Evolutionary conservation across 1,284 basidiomycete species (phyloP).

Genomic region (Cystobasidium slooffiae): DNA sequence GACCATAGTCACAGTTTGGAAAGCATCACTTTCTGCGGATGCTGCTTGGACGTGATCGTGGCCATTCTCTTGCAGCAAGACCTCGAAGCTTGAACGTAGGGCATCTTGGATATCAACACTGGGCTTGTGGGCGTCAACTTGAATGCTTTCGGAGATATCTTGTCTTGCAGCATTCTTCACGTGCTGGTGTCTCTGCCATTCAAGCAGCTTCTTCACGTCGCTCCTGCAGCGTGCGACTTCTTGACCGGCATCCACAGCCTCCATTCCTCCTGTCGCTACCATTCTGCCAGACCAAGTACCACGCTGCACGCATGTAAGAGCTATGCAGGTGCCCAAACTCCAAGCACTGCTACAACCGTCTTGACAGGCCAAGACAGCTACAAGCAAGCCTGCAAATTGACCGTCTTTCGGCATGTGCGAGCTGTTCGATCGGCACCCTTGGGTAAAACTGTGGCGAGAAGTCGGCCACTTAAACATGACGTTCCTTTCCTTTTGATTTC

Average conservation of each 20-base stretch:
- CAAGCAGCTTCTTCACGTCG: conserved; percentile 20
- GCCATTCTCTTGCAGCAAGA: conserved; percentile 5
- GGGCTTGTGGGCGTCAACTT: neutral
- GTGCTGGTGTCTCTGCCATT: conserved; percentile 15
- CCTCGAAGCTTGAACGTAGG: conserved; percentile 15
- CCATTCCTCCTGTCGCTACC: neutral
- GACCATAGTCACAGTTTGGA: conserved; percentile 26
- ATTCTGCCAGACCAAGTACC: neutral
- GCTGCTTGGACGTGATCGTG: conserved; percentile 2
- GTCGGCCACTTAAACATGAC: too few species aligned
- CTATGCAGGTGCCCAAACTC: too few species aligned
- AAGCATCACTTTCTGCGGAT: conserved; percentile 17
- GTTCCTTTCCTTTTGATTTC: too few species aligned
- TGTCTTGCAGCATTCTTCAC: neutral
- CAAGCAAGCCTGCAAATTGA: too few species aligned
- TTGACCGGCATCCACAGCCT: neutral
- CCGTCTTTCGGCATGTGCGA: too few species aligned
- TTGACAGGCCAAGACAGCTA: too few species aligned
- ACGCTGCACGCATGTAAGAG: too few species aligned
- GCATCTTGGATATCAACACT: conserved; percentile 20
- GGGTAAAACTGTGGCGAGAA: too few species aligned
- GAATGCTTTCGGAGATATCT: neutral
- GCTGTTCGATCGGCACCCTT: too few species aligned
- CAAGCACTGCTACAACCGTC: too few species aligned
- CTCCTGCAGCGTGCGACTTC: neutral